phyloP scores from a whole-genome alignment of 192 early-diverging fungal species.

The Coemansia sp. region DNA sequence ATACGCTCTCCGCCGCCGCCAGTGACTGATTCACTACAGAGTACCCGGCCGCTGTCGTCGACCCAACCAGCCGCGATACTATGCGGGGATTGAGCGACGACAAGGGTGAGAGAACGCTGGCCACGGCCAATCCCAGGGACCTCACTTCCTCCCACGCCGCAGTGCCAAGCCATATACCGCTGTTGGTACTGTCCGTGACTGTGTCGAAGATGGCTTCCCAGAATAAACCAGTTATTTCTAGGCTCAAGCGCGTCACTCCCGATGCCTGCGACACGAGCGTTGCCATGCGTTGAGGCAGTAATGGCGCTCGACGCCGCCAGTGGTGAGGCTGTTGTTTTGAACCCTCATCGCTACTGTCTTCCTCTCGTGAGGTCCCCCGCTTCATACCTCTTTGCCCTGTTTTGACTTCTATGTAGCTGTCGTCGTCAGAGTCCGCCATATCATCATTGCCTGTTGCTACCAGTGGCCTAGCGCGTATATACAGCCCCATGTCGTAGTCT shows the following conservation, averaged over 20 bases:
- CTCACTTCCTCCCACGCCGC: conserved; percentile 46
- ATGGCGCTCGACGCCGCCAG: conserved; percentile 41
- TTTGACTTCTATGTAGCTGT: background rate
- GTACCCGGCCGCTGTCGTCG: conserved; percentile 43
- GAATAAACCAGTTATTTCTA: conserved; percentile 51
- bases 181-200: conserved; percentile 46
- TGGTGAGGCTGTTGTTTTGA: conserved; percentile 18
- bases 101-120: conserved; percentile 37
- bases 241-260: conserved; percentile 48
- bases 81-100: conserved; percentile 51
- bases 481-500: background rate
- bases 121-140: conserved; percentile 23
- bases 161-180: conserved; percentile 44
- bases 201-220: conserved; percentile 56
- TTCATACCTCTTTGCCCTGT: background rate
- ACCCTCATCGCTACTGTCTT: background rate
- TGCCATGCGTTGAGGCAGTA: conserved; percentile 49
- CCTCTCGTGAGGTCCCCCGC: background rate
- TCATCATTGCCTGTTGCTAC: background rate
- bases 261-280: conserved; percentile 47
- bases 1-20: conserved; percentile 37
- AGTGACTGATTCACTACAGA: conserved; percentile 45
- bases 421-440: background rate
- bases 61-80: conserved; percentile 36
- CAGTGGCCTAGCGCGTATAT: background rate